Conservation (phyloP, 768 basidiomycete genomes). For the Hortiboletus flavorubellus region DNA sequence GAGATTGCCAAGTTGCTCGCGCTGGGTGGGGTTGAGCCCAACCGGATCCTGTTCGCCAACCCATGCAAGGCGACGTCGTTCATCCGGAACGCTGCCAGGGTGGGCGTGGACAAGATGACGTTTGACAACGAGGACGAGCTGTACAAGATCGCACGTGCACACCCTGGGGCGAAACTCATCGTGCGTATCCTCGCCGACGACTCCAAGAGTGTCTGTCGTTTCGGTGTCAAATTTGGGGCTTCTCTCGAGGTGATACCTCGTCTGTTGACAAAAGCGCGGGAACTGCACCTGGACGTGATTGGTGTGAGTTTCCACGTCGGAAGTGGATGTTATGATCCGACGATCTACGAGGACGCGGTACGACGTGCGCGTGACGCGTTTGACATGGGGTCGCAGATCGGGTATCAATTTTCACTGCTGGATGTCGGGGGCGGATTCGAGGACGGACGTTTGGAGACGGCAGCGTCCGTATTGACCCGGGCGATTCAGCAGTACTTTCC, state of each 20-base stretch:
- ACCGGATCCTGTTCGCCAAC: conserved; percentile 94
- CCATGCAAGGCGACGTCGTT: conserved; percentile 97
- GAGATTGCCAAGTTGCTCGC: conserved; percentile 83
- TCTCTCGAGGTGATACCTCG: conserved; percentile 75
- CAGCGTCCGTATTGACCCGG: conserved; percentile 63
- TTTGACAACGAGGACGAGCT: conserved; percentile 98
- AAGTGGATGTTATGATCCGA: conserved; percentile 91
- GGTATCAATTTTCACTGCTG: conserved; percentile 79
- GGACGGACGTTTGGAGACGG: conserved; percentile 76
- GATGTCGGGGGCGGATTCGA: conserved; percentile 98
- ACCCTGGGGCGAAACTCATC: conserved; percentile 82
- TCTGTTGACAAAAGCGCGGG: conserved; percentile 74
- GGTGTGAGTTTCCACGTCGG: conserved; percentile 99
- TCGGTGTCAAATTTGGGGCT: conserved; percentile 97
- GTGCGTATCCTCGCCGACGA: conserved; percentile 98
- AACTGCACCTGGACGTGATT: conserved; percentile 79
- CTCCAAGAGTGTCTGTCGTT: conserved; percentile 87
- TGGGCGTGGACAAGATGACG: conserved; percentile 90
- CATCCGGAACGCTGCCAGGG: conserved; percentile 76
- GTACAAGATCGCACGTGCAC: conserved; percentile 80
- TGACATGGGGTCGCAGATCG: conserved; percentile 77
- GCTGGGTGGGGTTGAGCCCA: conserved; percentile 70
- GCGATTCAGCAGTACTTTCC: conserved; percentile 84
- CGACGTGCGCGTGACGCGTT: conserved; percentile 79
- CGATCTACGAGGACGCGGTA: conserved; percentile 87